Evolutionary conservation across 495 filamentous ascomycete genomes (phyloP).

Genomic region (Tetracladium marchalianum): DNA sequence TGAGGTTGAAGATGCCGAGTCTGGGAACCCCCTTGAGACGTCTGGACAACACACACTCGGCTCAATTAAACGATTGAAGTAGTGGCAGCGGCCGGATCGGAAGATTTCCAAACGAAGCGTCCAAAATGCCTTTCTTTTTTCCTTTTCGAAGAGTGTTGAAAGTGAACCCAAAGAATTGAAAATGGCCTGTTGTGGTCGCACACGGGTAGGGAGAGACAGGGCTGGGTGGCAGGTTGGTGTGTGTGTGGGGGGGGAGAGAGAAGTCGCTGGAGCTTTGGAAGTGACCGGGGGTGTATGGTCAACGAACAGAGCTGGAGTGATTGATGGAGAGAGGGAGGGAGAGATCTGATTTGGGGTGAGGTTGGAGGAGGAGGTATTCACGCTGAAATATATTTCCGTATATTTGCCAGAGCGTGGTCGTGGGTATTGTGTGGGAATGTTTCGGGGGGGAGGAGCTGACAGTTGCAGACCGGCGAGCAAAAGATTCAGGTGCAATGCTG

Average conservation of each 20-base stretch:
- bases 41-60: background rate
- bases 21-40: slow-evolving; percentile 7
- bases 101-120: background rate
- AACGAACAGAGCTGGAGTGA: background rate
- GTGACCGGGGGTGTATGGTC: background rate
- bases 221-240: too few relatives aligned
- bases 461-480: slow-evolving; percentile 15
- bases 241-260: background rate
- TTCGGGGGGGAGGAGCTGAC: slow-evolving; percentile 8
- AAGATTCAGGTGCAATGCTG: slow-evolving; percentile 9
- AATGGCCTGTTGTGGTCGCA: background rate
- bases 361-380: background rate
- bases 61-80: slow-evolving; percentile 6
- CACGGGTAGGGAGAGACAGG: background rate
- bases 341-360: background rate
- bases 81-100: background rate
- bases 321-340: background rate
- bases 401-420: background rate
- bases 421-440: slow-evolving; percentile 3
- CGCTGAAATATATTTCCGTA: slow-evolving; percentile 8
- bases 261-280: background rate
- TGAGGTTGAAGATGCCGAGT: slow-evolving; percentile 1
- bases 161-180: background rate
- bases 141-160: background rate
- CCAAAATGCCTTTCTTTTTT: too few relatives aligned